Evolutionary conservation across 2,329 filamentous ascomycete genomes (phyloP).

Genomic region (Lecanosticta acicola): DNA sequence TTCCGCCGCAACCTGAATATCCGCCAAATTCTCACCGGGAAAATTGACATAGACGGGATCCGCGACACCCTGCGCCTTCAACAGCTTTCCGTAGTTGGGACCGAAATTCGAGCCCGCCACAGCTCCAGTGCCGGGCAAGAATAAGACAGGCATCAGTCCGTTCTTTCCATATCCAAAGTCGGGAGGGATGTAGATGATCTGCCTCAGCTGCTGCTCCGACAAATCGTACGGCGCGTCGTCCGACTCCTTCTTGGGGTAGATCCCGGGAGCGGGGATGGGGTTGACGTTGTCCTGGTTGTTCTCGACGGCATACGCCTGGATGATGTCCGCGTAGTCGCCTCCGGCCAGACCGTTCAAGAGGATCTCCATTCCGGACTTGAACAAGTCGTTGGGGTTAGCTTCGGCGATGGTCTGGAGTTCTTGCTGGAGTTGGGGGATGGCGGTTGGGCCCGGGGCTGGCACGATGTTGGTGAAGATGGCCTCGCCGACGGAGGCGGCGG

Average conservation of each 20-base stretch:
- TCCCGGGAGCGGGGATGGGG: slow-evolving; percentile 15
- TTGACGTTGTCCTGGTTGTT: slow-evolving; percentile 27
- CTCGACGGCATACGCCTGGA: slow-evolving; percentile 16
- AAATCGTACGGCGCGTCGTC: slow-evolving; percentile 47
- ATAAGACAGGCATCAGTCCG: slow-evolving; percentile 41
- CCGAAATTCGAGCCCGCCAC: slow-evolving; percentile 43
- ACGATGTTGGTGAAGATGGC: slow-evolving; percentile 24
- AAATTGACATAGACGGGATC: slow-evolving; percentile 54
- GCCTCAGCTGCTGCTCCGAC: slow-evolving; percentile 42
- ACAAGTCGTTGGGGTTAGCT: slow-evolving; percentile 20
- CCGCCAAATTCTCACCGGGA: slow-evolving; percentile 42
- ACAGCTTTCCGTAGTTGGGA: slow-evolving; percentile 46
- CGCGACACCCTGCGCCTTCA: slow-evolving; percentile 38
- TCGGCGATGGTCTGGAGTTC: slow-evolving; percentile 15
- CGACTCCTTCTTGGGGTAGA: slow-evolving; percentile 36
- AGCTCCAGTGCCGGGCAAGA: slow-evolving; percentile 50
- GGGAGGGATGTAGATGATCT: slow-evolving; percentile 48
- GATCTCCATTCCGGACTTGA: slow-evolving; percentile 18
- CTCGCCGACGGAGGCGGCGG: slow-evolving; percentile 12
- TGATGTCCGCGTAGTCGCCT: slow-evolving; percentile 16
- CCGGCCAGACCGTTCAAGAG: slow-evolving; percentile 19
- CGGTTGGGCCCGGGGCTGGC: slow-evolving; percentile 19
- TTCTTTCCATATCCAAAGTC: slow-evolving; percentile 44
- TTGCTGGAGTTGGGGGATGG: slow-evolving; percentile 14
- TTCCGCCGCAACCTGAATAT: slow-evolving; percentile 49